phyloP scores from a whole-genome alignment of 345 rosid species.

The Crucihimalaya himalaica region DNA sequence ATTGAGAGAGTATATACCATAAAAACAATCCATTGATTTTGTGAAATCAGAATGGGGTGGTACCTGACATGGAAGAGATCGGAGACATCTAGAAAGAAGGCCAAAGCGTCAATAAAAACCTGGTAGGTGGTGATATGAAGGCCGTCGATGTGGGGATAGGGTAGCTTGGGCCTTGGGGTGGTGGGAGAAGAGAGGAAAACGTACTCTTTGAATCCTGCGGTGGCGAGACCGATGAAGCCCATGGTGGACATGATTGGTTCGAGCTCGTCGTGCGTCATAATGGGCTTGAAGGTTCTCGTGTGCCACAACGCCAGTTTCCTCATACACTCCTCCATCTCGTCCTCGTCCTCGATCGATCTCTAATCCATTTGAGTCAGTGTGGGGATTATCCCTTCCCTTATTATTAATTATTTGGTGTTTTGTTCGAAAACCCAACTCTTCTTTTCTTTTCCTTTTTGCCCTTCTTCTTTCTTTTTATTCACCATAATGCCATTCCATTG shows the following conservation, averaged over 20 bases:
- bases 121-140: conserved; percentile 51
- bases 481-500: conserved; percentile 13
- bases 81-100: conserved; percentile 50
- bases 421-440: too few relatives aligned
- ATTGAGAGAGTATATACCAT: too few relatives aligned
- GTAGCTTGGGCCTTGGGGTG: conserved; percentile 44
- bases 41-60: neutral
- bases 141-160: conserved; percentile 60
- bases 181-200: conserved; percentile 22
- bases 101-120: conserved; percentile 56
- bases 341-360: neutral
- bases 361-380: too few relatives aligned
- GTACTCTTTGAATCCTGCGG: conserved; percentile 45
- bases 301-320: conserved; percentile 59
- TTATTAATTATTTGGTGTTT: too few relatives aligned
- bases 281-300: conserved; percentile 56
- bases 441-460: neutral
- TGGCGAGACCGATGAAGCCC: conserved; percentile 42
- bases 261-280: conserved; percentile 53
- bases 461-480: conserved; percentile 13
- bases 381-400: too few relatives aligned
- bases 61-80: conserved; percentile 54
- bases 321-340: conserved; percentile 46
- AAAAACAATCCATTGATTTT: too few relatives aligned
- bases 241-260: conserved; percentile 49